These are phyloP conservation scores for Vigna hirtella DNA, from an alignment of 306 rosid genomes.

Conservation along the genomic window DNA sequence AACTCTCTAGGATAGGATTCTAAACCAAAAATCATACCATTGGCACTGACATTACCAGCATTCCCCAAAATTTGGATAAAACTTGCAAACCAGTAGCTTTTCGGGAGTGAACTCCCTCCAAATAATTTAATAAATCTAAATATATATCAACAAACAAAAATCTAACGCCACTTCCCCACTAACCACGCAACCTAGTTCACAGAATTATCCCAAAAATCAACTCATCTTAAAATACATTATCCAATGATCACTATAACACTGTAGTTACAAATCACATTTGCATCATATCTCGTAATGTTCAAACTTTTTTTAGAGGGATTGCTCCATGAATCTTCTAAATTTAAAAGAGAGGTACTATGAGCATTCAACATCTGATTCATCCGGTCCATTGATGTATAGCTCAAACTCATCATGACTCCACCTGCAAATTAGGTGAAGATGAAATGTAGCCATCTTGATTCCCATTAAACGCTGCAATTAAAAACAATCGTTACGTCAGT, in stretches of 20 bases:
- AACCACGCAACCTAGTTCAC: slow-evolving; percentile 15
- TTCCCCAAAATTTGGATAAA: no score
- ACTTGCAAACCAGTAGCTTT: no score
- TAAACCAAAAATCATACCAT: no score
- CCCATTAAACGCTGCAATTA: slow-evolving; percentile 77
- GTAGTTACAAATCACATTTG: neutral
- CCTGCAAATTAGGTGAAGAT: slow-evolving; percentile 75
- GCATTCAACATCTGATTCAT: slow-evolving; percentile 78
- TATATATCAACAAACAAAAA: neutral
- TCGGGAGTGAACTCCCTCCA: no score
- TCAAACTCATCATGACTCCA: slow-evolving; percentile 84
- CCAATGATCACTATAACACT: neutral
- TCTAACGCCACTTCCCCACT: slow-evolving; percentile 13
- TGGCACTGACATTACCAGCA: no score
- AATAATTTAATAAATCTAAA: neutral
- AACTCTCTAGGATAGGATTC: no score
- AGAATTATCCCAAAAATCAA: slow-evolving; percentile 15
- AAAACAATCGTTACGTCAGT: slow-evolving; percentile 30
- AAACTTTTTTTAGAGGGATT: neutral
- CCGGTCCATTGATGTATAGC: slow-evolving; percentile 68
- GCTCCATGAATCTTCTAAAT: neutral
- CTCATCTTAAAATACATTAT: slow-evolving; percentile 19
- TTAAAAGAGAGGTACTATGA: slow-evolving; percentile 35
- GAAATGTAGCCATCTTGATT: slow-evolving; percentile 80
- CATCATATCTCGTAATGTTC: slow-evolving; percentile 1